Percentiles rank a stretch among this genome's conserved stretches.
phyloP scores from a whole-genome alignment of 1,284 basidiomycete species.

The Omphalotus olearius region DNA sequence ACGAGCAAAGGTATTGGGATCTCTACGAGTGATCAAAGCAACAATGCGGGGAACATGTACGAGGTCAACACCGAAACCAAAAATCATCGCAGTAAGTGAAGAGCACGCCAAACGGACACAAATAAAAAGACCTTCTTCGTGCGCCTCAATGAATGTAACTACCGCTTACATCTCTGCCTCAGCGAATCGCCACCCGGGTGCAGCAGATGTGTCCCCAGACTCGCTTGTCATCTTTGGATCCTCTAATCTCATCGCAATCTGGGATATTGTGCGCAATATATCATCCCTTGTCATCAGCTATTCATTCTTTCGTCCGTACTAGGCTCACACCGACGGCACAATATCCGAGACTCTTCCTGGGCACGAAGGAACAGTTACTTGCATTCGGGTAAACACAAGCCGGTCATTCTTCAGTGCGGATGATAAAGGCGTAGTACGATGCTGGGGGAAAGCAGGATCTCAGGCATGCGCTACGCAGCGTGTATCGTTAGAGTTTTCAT shows the following conservation, averaged over 20 bases:
- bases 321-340: constrained; percentile 51
- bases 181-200: constrained; percentile 71
- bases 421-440: constrained; percentile 57
- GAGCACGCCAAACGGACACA: not conserved
- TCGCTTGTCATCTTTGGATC: constrained; percentile 77
- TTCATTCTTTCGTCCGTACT: constrained; percentile 12
- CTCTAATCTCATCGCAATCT: constrained; percentile 72
- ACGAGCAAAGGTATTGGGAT: constrained; percentile 43
- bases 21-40: constrained; percentile 49
- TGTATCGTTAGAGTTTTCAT: constrained; percentile 9
- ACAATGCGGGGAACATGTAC: constrained; percentile 66
- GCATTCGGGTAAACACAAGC: constrained; percentile 58
- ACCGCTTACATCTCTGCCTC: constrained; percentile 75
- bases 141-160: constrained; percentile 25
- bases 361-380: constrained; percentile 74
- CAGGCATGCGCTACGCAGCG: constrained; percentile 33
- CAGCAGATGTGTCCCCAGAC: constrained; percentile 50
- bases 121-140: not conserved
- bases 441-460: constrained; percentile 41
- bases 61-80: constrained; percentile 80
- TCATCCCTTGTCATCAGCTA: constrained; percentile 9
- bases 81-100: constrained; percentile 42
- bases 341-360: constrained; percentile 69
- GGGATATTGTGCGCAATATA: constrained; percentile 57
- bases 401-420: constrained; percentile 66